phyloP scores from a whole-genome alignment of 148 eudicot genomes.

The Simmondsia chinensis region DNA sequence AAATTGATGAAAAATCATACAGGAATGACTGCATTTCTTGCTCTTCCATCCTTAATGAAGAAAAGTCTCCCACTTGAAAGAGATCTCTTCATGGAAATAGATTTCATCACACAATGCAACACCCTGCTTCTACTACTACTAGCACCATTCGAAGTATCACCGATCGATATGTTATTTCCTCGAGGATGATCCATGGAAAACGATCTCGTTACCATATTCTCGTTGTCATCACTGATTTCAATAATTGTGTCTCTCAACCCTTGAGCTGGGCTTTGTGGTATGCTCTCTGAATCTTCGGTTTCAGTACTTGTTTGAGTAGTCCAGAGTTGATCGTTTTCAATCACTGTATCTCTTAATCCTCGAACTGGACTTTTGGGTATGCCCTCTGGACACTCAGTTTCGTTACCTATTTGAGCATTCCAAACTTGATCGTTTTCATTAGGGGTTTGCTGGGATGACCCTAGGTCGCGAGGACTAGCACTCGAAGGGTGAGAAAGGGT shows the following conservation, averaged over 20 bases:
- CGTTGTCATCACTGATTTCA: constrained; percentile 15
- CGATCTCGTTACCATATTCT: constrained; percentile 34
- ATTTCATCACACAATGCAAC: constrained; percentile 19
- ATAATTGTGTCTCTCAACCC: constrained; percentile 14
- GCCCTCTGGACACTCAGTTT: too few species aligned
- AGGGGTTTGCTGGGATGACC: background rate
- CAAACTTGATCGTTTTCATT: too few species aligned
- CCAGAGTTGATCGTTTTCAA: too few species aligned
- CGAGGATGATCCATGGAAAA: constrained; percentile 43
- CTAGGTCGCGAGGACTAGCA: constrained; percentile 5
- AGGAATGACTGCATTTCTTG: constrained; percentile 20
- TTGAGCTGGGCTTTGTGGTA: constrained; percentile 7
- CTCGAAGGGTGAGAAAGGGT: too few species aligned
- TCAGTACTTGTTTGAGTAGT: too few species aligned
- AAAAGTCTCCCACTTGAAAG: constrained; percentile 56
- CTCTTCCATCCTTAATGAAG: constrained; percentile 28
- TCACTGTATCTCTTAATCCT: constrained; percentile 14
- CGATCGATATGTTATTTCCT: constrained; percentile 26
- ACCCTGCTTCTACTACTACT: constrained; percentile 9
- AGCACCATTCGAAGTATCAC: constrained; percentile 15
- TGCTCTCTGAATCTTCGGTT: too few species aligned
- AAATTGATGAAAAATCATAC: too few species aligned
- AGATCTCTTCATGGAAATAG: constrained; percentile 42
- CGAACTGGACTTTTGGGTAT: constrained; percentile 11
- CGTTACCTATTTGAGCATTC: too few species aligned